Evolutionary conservation across 345 rosid species (phyloP).

Genomic region (Ceriops decandra): DNA sequence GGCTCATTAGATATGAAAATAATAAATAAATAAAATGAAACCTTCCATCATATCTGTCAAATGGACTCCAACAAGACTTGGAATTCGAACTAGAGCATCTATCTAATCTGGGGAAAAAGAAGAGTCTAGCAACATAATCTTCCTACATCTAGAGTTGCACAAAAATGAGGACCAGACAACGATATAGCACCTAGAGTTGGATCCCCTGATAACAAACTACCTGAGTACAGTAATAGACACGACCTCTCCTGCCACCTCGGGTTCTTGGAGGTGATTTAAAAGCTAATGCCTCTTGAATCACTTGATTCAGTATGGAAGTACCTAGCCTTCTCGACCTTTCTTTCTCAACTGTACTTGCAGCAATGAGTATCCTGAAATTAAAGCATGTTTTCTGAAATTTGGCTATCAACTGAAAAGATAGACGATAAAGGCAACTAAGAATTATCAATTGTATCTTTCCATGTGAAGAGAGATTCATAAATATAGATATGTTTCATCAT

Average conservation of each 20-base stretch:
- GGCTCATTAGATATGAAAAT: neutral
- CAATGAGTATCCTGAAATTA: slow-evolving; percentile 62
- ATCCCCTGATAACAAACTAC: slow-evolving; percentile 25
- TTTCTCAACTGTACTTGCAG: slow-evolving; percentile 75
- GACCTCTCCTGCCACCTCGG: slow-evolving; percentile 86
- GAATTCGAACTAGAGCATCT: too few species aligned
- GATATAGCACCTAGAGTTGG: too few species aligned
- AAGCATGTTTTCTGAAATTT: slow-evolving; percentile 3
- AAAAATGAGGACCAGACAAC: too few species aligned
- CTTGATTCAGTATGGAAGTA: slow-evolving; percentile 79
- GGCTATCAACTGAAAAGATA: neutral
- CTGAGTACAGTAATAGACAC: slow-evolving; percentile 90
- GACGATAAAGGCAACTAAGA: neutral
- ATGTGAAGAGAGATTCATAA: too few species aligned
- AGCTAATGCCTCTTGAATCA: slow-evolving; percentile 77
- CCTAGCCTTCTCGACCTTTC: slow-evolving; percentile 90
- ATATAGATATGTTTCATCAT: too few species aligned
- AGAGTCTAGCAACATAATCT: too few species aligned
- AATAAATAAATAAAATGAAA: neutral
- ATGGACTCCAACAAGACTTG: too few species aligned
- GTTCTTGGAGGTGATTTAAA: slow-evolving; percentile 94
- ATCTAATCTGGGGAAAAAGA: too few species aligned
- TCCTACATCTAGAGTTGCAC: too few species aligned
- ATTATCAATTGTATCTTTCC: neutral
- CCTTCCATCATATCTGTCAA: neutral